Conservation (phyloP, 352 stramenopile genomes). For the Phytopythium sindhum region DNA sequence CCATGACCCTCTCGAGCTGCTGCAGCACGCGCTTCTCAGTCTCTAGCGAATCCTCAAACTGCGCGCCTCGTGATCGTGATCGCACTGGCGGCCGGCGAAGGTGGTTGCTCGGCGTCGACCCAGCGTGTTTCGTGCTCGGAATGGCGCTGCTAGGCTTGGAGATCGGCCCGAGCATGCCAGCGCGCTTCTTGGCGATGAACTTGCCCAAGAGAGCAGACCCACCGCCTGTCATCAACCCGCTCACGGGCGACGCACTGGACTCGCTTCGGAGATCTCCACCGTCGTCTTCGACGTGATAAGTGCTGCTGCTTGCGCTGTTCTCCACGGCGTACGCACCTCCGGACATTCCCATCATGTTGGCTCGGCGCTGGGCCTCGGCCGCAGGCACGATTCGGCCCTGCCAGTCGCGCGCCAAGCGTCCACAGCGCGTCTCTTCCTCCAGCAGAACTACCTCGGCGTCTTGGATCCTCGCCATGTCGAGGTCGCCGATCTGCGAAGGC, state of each 20-base stretch:
- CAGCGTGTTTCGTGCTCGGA: not conserved
- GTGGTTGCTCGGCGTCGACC: not conserved
- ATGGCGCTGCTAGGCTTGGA: slow-evolving; percentile 44
- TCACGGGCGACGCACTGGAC: not conserved
- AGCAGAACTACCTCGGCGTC: slow-evolving; percentile 66
- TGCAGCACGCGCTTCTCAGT: slow-evolving; percentile 40
- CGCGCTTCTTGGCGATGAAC: slow-evolving; percentile 58
- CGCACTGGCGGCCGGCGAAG: slow-evolving; percentile 8
- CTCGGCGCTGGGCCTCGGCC: slow-evolving; percentile 45
- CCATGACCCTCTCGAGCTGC: slow-evolving; percentile 40
- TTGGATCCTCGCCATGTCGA: slow-evolving; percentile 79
- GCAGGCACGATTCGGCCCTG: slow-evolving; percentile 69
- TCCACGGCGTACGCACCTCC: slow-evolving; percentile 31
- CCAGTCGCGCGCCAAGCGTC: slow-evolving; percentile 61
- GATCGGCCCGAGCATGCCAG: slow-evolving; percentile 64
- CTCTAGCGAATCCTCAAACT: slow-evolving; percentile 64
- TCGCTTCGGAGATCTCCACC: slow-evolving; percentile 1
- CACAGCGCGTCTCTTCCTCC: slow-evolving; percentile 63
- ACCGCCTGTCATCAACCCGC: not conserved
- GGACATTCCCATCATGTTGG: slow-evolving; percentile 59
- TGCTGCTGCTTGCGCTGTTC: not conserved
- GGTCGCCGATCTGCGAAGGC: slow-evolving; percentile 76
- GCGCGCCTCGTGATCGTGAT: slow-evolving; percentile 56
- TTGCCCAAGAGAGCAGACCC: slow-evolving; percentile 23
- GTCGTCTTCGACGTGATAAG: not conserved